Evolutionary conservation across 306 rosid species (phyloP).

Genomic region (Lithocarpus polystachyus): DNA sequence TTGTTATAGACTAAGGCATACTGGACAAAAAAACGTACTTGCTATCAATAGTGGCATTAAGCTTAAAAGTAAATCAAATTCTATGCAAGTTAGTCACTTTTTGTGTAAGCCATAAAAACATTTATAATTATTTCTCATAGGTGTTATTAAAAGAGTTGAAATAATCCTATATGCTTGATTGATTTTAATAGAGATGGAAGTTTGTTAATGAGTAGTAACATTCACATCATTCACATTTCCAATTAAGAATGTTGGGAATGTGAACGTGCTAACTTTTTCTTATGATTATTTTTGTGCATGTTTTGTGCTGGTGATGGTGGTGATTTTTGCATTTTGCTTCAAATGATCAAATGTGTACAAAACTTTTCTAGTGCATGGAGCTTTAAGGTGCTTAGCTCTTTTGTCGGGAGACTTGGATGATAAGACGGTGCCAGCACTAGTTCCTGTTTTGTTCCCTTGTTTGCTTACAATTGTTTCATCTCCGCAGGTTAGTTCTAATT

Average conservation of each 20-base stretch:
- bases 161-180: not conserved
- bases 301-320: constrained; percentile 5
- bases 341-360: constrained; percentile 11
- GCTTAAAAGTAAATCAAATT: not conserved
- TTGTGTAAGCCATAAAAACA: not conserved
- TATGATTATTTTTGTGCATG: constrained; percentile 2
- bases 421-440: constrained; percentile 66
- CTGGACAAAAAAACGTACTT: not conserved
- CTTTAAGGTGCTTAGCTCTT: constrained; percentile 89
- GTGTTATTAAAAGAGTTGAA: constrained; percentile 8
- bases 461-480: constrained; percentile 77
- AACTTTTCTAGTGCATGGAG: constrained; percentile 72
- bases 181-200: not conserved
- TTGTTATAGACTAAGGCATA: not conserved
- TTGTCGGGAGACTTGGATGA: constrained; percentile 88
- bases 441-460: constrained; percentile 81
- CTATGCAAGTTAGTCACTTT: not conserved
- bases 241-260: not conserved
- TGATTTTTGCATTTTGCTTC: constrained; percentile 16
- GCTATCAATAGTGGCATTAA: not conserved
- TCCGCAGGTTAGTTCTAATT: constrained; percentile 55
- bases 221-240: not conserved
- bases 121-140: not conserved
- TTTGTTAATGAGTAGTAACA: not conserved
- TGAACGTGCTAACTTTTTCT: not conserved